Percentiles rank a stretch among this genome's conserved stretches.
Conservation (phyloP, 164 flowering plant genomes). For the Echeveria elegans region DNA sequence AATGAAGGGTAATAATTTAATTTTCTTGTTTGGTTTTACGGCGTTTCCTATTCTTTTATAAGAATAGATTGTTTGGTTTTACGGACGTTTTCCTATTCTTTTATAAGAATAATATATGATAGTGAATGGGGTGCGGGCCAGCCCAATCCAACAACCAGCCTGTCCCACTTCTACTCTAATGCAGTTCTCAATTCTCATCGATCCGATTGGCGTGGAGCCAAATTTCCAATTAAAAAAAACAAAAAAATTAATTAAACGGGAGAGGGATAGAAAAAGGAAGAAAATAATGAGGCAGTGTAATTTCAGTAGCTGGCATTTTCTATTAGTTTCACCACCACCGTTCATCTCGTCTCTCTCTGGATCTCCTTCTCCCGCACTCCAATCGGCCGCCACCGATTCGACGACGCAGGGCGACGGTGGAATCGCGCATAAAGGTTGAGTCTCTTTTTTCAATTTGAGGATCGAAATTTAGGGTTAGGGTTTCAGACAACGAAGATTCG, state of each 20-base stretch:
- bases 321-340: conserved; percentile 10
- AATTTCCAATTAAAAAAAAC: neutral
- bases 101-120: no score
- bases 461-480: conserved; percentile 20
- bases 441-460: neutral
- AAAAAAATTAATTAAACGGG: neutral
- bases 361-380: conserved; percentile 2
- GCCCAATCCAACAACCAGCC: no score
- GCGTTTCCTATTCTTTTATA: no score
- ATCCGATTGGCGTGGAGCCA: conserved; percentile 94
- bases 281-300: neutral
- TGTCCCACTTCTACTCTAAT: no score
- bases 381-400: neutral
- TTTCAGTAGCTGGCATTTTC: neutral
- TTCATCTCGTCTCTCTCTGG: neutral
- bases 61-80: no score
- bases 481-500: neutral
- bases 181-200: no score
- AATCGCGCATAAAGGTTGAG: neutral
- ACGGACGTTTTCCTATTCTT: no score
- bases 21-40: no score
- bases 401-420: neutral
- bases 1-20: no score
- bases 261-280: neutral
- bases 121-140: no score